Evolutionary conservation across 2,329 filamentous ascomycete genomes (phyloP).

Genomic region (Fusarium pseudoanthophilum): DNA sequence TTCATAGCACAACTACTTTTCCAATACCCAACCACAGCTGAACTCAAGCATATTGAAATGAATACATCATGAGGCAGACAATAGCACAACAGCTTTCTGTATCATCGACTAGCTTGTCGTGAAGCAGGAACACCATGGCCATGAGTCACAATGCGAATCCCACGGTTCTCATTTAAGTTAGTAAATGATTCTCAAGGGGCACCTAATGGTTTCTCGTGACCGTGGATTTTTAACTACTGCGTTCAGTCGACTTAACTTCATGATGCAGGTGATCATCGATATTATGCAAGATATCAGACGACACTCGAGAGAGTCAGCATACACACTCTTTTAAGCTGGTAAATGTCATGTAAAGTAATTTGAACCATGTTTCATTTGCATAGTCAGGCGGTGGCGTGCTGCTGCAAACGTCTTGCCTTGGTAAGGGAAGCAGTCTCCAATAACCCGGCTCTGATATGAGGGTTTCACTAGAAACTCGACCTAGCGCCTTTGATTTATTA

Average conservation of each 20-base stretch:
- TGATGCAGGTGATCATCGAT: neutral
- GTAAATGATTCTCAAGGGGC: too few relatives aligned
- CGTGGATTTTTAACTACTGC: too few relatives aligned
- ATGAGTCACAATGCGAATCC: too few relatives aligned
- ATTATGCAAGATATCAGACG: neutral
- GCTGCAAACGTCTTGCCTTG: too few relatives aligned
- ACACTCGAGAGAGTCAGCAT: fast-evolving
- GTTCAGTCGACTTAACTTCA: neutral
- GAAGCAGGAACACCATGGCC: neutral
- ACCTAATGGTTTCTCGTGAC: neutral
- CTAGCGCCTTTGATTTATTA: too few relatives aligned
- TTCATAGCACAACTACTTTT: fast-evolving
- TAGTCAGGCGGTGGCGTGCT: neutral
- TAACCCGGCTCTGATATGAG: too few relatives aligned
- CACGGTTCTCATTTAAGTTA: neutral
- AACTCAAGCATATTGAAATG: neutral
- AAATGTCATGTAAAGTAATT: fast-evolving
- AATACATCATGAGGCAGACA: neutral
- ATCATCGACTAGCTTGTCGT: neutral
- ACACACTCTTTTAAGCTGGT: fast-evolving
- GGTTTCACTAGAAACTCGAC: too few relatives aligned
- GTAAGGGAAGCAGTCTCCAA: neutral
- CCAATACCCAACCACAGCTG: fast-evolving
- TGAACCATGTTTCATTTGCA: fast-evolving
- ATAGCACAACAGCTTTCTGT: fast-evolving